Base-by-base conservation (phyloP, 768 basidiomycete genomes). In the Amyloporia xantha region DNA sequence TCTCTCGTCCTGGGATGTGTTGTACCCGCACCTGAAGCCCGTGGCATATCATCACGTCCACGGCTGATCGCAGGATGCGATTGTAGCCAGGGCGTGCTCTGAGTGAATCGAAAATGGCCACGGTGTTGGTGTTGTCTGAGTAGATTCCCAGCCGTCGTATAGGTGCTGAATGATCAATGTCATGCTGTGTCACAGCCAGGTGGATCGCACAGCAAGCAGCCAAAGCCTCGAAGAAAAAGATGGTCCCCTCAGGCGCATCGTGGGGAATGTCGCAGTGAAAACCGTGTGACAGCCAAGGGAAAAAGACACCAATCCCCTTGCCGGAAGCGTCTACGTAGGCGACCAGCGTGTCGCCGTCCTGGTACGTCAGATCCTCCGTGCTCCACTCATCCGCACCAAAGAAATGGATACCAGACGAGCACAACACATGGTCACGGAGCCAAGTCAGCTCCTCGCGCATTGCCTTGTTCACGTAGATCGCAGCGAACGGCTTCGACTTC, bases 391-490 rank as follows among this genome's bases (percentile, higher is more conserved):
- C 39, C 0, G 30, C 12, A 1, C 12, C 2, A 1, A 51, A 24
- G 20, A 54, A 39, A n/a, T 30, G 56, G 5, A 69, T 44, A 0
- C 69, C 67, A 3, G 41, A 9, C 0, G 58, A 56, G 0, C 2
- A 0, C 0, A 49, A 10, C 0, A 73, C 15, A 33, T 66, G 63
- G 5, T 58, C 23, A 0, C 41, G 41, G 1, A 70, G 54, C 74
- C 75, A 77, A 0, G 0, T 0, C 4, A 71, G 48, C 17, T 74
- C 69, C 0, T 43, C 28, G 1, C 47, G 27, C 20, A 74, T 50
- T 0, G 41, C 33, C 0, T 47, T 51, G 45, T 68, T 73, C 27
- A 71, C 39, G 25, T 51, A 65, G 1, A 74, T 41, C 0, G n/a
- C 20, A 0, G 52, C 49, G 24, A 45, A 17, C 0, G 51, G 27